A percentile compares a stretch with the other conserved stretches of the same genome.
Conservation (phyloP, 345 rosid species). For the Lepidium aucheri region DNA sequence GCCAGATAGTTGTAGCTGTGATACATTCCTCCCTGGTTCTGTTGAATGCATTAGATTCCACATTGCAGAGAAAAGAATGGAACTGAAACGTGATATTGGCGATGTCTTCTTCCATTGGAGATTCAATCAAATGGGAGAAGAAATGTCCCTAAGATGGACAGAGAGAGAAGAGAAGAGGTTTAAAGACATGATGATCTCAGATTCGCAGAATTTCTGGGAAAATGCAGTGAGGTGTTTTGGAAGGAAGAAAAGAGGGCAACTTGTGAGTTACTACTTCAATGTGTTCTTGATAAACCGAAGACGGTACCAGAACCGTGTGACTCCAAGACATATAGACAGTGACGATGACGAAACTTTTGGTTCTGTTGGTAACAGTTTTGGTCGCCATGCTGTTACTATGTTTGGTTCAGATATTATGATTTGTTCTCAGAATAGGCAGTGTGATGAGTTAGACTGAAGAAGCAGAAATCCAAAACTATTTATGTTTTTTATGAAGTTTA, state of each 20-base stretch:
- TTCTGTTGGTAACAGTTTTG: conserved; percentile 37
- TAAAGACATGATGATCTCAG: conserved; percentile 30
- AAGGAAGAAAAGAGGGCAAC: conserved; percentile 40
- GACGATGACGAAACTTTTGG: conserved; percentile 48
- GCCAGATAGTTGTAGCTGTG: conserved; percentile 46
- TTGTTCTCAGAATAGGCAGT: conserved; percentile 45
- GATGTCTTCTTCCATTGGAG: conserved; percentile 47
- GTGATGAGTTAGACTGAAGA: conserved; percentile 28
- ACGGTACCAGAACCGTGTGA: conserved; percentile 61
- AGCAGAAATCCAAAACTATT: background rate
- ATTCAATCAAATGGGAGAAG: conserved; percentile 76
- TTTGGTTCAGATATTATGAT: conserved; percentile 30
- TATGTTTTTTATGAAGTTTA: background rate
- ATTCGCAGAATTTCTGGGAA: conserved; percentile 34
- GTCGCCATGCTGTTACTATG: conserved; percentile 32
- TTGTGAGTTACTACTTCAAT: conserved; percentile 64
- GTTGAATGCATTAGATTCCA: conserved; percentile 64
- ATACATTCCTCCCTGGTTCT: conserved; percentile 26
- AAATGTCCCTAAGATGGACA: conserved; percentile 54
- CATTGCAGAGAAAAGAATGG: conserved; percentile 55
- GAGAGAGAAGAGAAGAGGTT: conserved; percentile 49
- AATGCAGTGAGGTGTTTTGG: conserved; percentile 29
- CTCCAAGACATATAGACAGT: conserved; percentile 43
- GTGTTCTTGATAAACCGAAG: conserved; percentile 50
- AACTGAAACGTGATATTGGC: conserved; percentile 54